phyloP scores from a whole-genome alignment of 2,329 filamentous ascomycete species.

The Mycocentrospora acerina region DNA sequence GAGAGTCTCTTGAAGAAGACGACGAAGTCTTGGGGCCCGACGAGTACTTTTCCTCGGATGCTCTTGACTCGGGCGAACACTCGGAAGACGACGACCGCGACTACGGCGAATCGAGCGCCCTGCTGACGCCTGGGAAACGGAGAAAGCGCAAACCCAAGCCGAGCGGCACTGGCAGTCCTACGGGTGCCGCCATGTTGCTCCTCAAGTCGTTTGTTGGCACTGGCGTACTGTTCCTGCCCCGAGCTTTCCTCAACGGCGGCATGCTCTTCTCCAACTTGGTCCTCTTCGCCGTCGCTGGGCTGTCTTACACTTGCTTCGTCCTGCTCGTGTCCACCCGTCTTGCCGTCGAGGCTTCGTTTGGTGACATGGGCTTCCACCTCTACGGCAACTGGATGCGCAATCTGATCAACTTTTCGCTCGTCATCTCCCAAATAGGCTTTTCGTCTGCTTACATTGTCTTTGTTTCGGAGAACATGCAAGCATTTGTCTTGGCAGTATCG shows the following conservation, averaged over 20 bases:
- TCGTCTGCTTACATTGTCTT: constrained; percentile 96
- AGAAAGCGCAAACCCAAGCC: constrained; percentile 77
- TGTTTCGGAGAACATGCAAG: constrained; percentile 91
- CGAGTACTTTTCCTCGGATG: constrained; percentile 86
- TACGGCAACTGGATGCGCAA: constrained; percentile 89
- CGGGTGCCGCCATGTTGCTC: constrained; percentile 78
- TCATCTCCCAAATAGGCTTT: constrained; percentile 93
- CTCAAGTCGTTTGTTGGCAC: constrained; percentile 98
- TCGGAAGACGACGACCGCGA: constrained; percentile 65
- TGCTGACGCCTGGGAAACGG: constrained; percentile 69
- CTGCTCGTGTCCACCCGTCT: constrained; percentile 84
- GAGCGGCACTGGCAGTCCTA: constrained; percentile 74
- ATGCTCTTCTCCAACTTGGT: constrained; percentile 96
- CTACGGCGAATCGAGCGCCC: constrained; percentile 82
- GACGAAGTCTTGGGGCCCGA: constrained; percentile 84
- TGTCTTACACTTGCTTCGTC: constrained; percentile 98
- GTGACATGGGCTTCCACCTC: constrained; percentile 89
- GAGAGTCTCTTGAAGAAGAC: constrained; percentile 94
- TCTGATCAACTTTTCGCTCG: constrained; percentile 86
- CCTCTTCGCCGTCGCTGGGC: constrained; percentile 76
- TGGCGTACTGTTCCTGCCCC: constrained; percentile 87
- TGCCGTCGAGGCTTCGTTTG: constrained; percentile 89
- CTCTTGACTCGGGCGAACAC: constrained; percentile 59
- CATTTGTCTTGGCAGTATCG: constrained; percentile 88
- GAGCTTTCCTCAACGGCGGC: constrained; percentile 91